Base-by-base conservation (phyloP, 441 rosid species). In the Gossypium schwendimanii region DNA sequence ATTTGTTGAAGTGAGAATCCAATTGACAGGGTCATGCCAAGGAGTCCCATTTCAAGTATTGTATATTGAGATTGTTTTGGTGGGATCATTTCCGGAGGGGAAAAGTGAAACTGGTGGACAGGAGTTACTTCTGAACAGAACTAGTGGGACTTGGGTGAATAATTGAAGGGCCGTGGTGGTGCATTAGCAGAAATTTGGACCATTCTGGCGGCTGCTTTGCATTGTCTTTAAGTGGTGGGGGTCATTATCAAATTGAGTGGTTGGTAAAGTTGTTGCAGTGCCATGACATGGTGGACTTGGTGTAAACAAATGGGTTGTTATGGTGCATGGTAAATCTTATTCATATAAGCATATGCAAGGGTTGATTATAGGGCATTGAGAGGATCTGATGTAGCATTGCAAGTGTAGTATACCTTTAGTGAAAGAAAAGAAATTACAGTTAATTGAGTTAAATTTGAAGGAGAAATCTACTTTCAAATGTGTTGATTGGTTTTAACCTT, bases 111-210 rank as follows among this genome's bases (percentile, higher is more conserved):
- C 66, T 44, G 15, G 71, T 63, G 72, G 75, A 0, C 33, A 11
- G 44, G 54, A 64, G 54, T 23, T 64, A 11, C 58, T 58, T n/a
- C 0, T 20, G 47, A 44, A 53, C 33, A 12, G 50, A 49, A 10
- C 6, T 21, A 12, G 63, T 70, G 75, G 71, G 77, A 11, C n/a
- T 21, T 73, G 77, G 45, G 64, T 63, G 74, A 28, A 73, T 62
- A 26, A 69, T 73, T 69, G 66, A 41, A n/a, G 17, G 31, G 7
- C 55, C 55, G 20, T n/a, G 3, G 57, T 18, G 53, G 74, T 69
- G 71, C 64, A 17, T 17, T 44, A 7, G 41, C 12, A 8, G 33
- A 15, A 31, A 17, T 28, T n/a, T 53, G 74, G 65, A 69, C 58
- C 58, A 3, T 54, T 39, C 50, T 69, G 67, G 44, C 5, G 54